These are phyloP conservation scores for Dendrocalamus sinicus DNA, from an alignment of 176 grass and related monocot genomes.

Conservation along the genomic window DNA sequence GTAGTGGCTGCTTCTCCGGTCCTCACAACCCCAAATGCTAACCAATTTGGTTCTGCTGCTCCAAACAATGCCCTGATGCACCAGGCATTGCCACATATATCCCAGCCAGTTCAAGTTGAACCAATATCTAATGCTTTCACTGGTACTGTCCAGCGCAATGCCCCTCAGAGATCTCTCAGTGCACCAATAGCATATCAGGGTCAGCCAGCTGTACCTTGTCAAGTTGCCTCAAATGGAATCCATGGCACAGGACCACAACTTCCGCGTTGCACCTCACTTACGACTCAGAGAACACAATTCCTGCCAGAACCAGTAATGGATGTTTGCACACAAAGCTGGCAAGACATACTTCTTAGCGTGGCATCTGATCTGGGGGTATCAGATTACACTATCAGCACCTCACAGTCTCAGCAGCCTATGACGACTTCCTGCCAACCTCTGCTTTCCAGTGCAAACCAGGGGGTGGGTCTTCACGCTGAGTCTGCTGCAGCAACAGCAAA, in stretches of 20 bases:
- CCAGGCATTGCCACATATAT: constrained; percentile 36
- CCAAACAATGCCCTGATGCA: constrained; percentile 41
- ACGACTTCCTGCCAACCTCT: constrained; percentile 26
- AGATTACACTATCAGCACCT: constrained; percentile 31
- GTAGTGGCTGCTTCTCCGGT: constrained; percentile 43
- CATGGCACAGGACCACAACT: constrained; percentile 28
- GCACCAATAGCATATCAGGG: constrained; percentile 43
- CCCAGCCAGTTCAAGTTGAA: constrained; percentile 42
- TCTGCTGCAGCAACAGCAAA: constrained; percentile 22
- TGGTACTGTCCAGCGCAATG: constrained; percentile 40
- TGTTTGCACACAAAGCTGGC: constrained; percentile 75
- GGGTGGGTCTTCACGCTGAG: constrained; percentile 8
- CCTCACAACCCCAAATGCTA: constrained; percentile 36
- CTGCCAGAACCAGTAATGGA: constrained; percentile 40
- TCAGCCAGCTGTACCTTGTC: constrained; percentile 24
- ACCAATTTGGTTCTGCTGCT: constrained; percentile 34
- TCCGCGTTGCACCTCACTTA: constrained; percentile 39
- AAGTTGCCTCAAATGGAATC: constrained; percentile 37
- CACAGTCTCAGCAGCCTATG: constrained; percentile 30
- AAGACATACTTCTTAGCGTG: constrained; percentile 79
- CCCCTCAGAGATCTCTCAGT: constrained; percentile 60
- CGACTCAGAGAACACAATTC: constrained; percentile 41
- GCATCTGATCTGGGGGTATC: constrained; percentile 68
- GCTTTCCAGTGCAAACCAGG: constrained; percentile 28
- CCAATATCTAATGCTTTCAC: constrained; percentile 30